Evolutionary conservation across 331 rosid species (phyloP), one percentile per base, ranked within the genome.

Genomic region (Erythrophleum ivorense): DNA sequence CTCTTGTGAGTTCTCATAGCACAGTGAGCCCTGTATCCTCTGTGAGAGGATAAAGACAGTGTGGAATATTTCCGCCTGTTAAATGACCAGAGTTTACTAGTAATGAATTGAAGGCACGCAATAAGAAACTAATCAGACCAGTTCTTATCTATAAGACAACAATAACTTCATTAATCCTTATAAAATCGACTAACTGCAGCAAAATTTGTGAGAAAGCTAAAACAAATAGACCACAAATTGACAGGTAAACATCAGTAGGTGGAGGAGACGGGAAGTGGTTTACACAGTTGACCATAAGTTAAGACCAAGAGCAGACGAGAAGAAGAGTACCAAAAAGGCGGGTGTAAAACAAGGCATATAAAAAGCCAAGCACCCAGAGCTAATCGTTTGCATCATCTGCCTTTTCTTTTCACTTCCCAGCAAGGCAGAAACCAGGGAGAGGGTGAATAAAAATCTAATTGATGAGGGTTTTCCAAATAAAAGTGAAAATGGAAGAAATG

Each of bases 131-230:
- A 50, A 52, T 45, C 55, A 6, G 2, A 8, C 2, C 63, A 14
- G 45, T 31, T 31, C 60, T 50, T 6, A 62, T 45, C 19, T 12
- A 68, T 71, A 76, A 40, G 3, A 41, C 24, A 16, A n/a, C 1
- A 29, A 31, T 4, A 60, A 31, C 67, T 58, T 10, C 36, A 58
- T 9, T 24, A 58, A 60, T 60, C 9, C 43, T 13, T 33, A 18
- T 63, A 40, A 14, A 31, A 31, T 31, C 2, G 43, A 43, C 34
- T 9, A 48, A 46, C 46, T 57, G 45, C 11, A 76, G n/a, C 77
- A 76, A 64, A 55, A 76, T 76, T 55, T 45, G 73, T 58, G 10
- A 7, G 5, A 21, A 16, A 18, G 59, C 24, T 54, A 54, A 54
- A 54, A 58, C 64, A 14, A 7, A 58, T 58, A 19, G 64, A 58